A percentile compares a stretch with the other conserved stretches of the same genome.
Evolutionary conservation across 2,329 filamentous ascomycete genomes (phyloP).

Genomic region (Penicillium sclerotiorum): DNA sequence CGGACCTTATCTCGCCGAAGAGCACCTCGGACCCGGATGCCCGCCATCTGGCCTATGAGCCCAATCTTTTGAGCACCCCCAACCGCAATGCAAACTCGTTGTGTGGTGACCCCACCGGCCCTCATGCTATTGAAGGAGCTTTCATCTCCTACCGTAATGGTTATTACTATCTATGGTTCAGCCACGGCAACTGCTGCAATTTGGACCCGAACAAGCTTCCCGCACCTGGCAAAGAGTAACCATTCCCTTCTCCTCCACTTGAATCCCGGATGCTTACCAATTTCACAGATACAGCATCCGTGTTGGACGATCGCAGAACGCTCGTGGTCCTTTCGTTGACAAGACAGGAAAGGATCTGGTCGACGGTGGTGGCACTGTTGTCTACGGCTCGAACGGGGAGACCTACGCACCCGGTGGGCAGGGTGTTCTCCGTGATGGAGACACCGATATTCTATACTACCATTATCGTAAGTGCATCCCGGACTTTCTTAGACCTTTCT

Average conservation of each 20-base stretch:
- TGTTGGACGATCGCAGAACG: constrained; percentile 60
- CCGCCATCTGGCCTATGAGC: constrained; percentile 34
- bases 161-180: constrained; percentile 41
- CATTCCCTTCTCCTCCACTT: background rate
- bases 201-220: constrained; percentile 42
- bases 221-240: constrained; percentile 55
- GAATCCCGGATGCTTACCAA: constrained; percentile 4
- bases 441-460: constrained; percentile 37
- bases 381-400: constrained; percentile 61
- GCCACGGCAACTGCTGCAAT: constrained; percentile 37
- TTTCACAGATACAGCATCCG: constrained; percentile 60
- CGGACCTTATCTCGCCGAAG: constrained; percentile 26
- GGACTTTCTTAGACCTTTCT: background rate
- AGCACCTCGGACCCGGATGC: constrained; percentile 27
- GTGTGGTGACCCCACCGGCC: constrained; percentile 33
- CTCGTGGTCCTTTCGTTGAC: constrained; percentile 58
- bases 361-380: constrained; percentile 60
- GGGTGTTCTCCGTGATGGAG: constrained; percentile 56
- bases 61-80: constrained; percentile 19
- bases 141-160: constrained; percentile 33
- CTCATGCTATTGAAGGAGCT: constrained; percentile 36
- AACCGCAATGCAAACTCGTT: constrained; percentile 26
- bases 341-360: constrained; percentile 58
- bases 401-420: constrained; percentile 70
- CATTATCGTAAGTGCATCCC: constrained; percentile 33